Conservation (phyloP, 169 alveolate genomes). For the Eimeria acervulina region DNA sequence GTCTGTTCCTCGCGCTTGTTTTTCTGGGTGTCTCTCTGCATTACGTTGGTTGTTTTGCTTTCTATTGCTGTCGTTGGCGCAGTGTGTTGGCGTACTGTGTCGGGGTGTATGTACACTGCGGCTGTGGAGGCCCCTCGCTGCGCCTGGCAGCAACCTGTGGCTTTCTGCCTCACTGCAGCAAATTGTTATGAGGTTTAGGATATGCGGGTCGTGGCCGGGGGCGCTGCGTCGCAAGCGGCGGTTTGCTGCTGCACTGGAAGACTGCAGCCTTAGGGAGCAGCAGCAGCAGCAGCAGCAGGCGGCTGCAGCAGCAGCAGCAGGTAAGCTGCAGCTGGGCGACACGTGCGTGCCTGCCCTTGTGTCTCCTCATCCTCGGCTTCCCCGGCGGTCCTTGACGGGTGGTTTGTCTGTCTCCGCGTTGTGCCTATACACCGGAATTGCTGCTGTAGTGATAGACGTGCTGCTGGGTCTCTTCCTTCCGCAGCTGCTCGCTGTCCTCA, state of each 20-base stretch:
- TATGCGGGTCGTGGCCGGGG: slow-evolving; percentile 58
- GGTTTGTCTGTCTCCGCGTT: slow-evolving; percentile 42
- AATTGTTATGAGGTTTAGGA: slow-evolving; percentile 4
- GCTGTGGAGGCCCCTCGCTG: slow-evolving; percentile 28
- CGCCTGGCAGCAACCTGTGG: slow-evolving; percentile 24
- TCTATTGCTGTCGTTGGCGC: neutral
- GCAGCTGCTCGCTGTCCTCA: slow-evolving; percentile 68
- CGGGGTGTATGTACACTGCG: slow-evolving; percentile 14
- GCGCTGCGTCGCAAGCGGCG: slow-evolving; percentile 15
- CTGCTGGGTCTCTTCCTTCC: slow-evolving; percentile 72
- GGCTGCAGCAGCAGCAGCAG: slow-evolving; percentile 52
- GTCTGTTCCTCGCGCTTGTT: neutral
- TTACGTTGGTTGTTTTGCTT: neutral
- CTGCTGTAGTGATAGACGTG: slow-evolving; percentile 54
- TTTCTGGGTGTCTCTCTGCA: neutral
- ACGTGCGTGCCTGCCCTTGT: slow-evolving; percentile 1
- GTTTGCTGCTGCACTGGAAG: slow-evolving; percentile 29
- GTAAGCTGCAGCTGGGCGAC: slow-evolving; percentile 21
- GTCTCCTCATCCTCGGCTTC: slow-evolving; percentile 47
- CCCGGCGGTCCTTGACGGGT: slow-evolving; percentile 30
- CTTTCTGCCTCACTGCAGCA: slow-evolving; percentile 52
- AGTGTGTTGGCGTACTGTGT: neutral
- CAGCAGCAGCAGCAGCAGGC: slow-evolving; percentile 63
- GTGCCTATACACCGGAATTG: slow-evolving; percentile 42
- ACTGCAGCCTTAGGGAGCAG: slow-evolving; percentile 16